These are phyloP conservation scores for Elaeis guineensis DNA, from an alignment of 176 grass and related monocot species.

Conservation along the genomic window DNA sequence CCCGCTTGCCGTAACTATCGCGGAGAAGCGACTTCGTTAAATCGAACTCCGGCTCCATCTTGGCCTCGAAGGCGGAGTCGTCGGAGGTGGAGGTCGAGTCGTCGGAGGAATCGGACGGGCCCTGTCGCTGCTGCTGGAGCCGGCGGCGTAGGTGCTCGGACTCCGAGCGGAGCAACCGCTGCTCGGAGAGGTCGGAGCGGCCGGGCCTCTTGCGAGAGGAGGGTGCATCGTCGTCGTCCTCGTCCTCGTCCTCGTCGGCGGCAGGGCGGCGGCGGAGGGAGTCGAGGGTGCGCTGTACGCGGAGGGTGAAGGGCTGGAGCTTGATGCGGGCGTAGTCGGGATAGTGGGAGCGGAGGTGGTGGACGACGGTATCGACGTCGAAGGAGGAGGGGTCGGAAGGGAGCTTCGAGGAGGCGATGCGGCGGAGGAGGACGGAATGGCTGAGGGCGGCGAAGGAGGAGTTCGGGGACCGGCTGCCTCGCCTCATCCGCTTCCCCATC, in stretches of 20 bases:
- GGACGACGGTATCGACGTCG: conserved; percentile 39
- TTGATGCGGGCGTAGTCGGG: conserved; percentile 43
- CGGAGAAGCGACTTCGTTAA: conserved; percentile 58
- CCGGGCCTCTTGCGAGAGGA: background rate
- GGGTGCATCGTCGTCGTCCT: background rate
- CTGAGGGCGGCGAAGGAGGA: conserved; percentile 1
- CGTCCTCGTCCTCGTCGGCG: background rate
- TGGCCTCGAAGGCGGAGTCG: conserved; percentile 9
- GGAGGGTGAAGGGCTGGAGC: conserved; percentile 32
- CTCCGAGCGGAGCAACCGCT: conserved; percentile 9
- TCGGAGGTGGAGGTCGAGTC: conserved; percentile 41
- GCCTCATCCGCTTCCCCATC: conserved; percentile 59
- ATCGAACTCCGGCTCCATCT: conserved; percentile 36
- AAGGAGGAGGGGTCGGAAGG: conserved; percentile 18
- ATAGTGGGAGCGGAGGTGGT: conserved; percentile 40
- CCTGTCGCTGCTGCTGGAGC: too few species aligned
- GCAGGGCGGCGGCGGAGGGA: conserved; percentile 4
- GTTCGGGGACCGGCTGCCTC: conserved; percentile 17
- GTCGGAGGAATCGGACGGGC: background rate
- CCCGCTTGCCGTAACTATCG: conserved; percentile 33
- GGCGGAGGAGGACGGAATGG: conserved; percentile 24
- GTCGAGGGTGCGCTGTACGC: conserved; percentile 22
- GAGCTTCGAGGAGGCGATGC: conserved; percentile 21
- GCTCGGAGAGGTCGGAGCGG: conserved; percentile 10
- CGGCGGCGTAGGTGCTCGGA: too few species aligned